Conservation (phyloP, 78 protist species). For the Ministeria vibrans region DNA sequence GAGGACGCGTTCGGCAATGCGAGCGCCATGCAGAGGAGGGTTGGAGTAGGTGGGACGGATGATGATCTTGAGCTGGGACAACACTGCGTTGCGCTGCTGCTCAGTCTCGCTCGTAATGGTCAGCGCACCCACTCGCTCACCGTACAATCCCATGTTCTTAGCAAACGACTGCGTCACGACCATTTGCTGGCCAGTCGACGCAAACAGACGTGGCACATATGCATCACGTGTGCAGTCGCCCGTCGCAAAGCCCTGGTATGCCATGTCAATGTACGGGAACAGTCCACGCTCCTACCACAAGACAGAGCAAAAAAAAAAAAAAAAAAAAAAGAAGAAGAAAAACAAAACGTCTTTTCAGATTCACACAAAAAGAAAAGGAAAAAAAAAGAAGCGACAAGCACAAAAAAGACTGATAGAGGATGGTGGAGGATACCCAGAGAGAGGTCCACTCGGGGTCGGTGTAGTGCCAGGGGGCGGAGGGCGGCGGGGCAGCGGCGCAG, state of each 20-base stretch:
- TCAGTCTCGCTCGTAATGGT: conserved; percentile 11
- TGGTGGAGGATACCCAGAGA: too few species aligned
- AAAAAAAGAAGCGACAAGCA: too few species aligned
- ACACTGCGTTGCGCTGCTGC: conserved; percentile 43
- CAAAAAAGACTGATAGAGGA: too few species aligned
- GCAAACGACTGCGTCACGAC: conserved; percentile 80
- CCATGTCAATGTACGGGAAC: conserved; percentile 84
- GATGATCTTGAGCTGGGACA: conserved; percentile 75
- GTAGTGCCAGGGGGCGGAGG: too few species aligned
- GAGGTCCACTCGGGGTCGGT: too few species aligned
- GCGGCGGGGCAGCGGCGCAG: too few species aligned
- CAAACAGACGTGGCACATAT: conserved; percentile 62
- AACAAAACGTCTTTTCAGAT: too few species aligned
- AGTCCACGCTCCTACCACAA: conserved; percentile 48
- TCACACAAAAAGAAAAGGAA: too few species aligned
- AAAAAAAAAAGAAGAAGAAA: too few species aligned
- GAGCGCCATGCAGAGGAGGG: conserved; percentile 97
- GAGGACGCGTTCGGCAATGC: conserved; percentile 74
- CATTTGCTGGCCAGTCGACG: conserved; percentile 12
- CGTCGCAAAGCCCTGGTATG: conserved; percentile 98
- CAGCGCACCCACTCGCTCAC: conserved; percentile 71
- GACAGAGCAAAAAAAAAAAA: too few species aligned
- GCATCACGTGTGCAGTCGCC: conserved; percentile 91
- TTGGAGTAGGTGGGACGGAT: conserved; percentile 88
- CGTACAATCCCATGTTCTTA: conserved; percentile 98